These are phyloP conservation scores for Theobroma cacao DNA, from an alignment of 345 rosid genomes.

Conservation along the genomic window DNA sequence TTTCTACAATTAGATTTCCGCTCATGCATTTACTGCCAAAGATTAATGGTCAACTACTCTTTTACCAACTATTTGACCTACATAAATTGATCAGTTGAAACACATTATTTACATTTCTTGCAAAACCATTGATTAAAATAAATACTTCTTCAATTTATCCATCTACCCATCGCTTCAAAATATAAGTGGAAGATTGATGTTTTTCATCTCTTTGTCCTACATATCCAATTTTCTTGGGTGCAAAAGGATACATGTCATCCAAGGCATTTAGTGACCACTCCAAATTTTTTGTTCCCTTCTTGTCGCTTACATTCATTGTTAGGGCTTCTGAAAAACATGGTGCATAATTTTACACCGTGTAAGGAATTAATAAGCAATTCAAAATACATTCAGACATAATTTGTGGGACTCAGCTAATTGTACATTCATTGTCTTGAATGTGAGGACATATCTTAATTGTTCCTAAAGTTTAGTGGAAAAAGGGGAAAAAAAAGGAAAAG, in stretches of 20 bases:
- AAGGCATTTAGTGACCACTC: background rate
- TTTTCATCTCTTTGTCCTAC: background rate
- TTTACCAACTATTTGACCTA: background rate
- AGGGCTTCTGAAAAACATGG: background rate
- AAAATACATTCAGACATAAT: background rate
- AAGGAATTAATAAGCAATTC: background rate
- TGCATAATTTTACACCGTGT: background rate
- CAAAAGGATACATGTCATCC: background rate
- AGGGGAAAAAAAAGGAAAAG: background rate
- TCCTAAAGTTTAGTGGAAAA: background rate
- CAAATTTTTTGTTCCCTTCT: background rate
- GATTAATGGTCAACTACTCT: background rate
- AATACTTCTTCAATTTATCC: background rate
- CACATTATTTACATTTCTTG: background rate
- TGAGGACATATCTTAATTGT: background rate
- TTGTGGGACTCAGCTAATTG: background rate
- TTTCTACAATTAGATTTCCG: background rate
- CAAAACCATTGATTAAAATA: background rate
- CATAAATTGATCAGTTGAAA: constrained; percentile 12
- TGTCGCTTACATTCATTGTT: background rate
- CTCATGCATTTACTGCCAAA: background rate
- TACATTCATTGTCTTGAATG: background rate
- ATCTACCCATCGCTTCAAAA: background rate
- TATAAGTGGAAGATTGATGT: background rate
- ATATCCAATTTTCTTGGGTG: background rate